Evolutionary conservation across 2,329 filamentous ascomycete species (phyloP).

Genomic region (Zopfia rhizophila): DNA sequence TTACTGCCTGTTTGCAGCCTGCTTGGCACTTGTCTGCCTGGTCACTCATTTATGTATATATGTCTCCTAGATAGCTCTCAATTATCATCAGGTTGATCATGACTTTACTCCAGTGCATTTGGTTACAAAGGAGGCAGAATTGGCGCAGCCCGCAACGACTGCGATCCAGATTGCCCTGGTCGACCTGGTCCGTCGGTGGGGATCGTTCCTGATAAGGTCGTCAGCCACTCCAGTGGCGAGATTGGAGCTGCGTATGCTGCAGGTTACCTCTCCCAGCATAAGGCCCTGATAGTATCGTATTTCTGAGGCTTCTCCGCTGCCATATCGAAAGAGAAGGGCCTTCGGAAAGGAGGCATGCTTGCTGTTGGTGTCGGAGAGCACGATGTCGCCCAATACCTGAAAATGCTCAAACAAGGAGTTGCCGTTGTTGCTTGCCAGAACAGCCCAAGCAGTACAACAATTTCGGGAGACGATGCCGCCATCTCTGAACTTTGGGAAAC

Average conservation of each 20-base stretch:
- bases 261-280: background rate
- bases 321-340: background rate
- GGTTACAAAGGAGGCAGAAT: background rate
- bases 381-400: background rate
- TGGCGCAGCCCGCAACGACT: constrained; percentile 20
- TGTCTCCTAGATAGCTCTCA: too few species aligned
- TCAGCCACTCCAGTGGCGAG: constrained; percentile 31
- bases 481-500: constrained; percentile 41
- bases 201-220: constrained; percentile 13
- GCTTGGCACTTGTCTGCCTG: too few species aligned
- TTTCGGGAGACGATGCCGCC: constrained; percentile 54
- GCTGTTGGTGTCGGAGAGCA: constrained; percentile 35
- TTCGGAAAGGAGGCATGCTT: constrained; percentile 31
- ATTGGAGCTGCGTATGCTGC: constrained; percentile 27
- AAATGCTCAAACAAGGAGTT: constrained; percentile 3
- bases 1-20: too few species aligned
- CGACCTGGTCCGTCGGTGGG: constrained; percentile 17
- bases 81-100: too few species aligned
- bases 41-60: too few species aligned
- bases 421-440: constrained; percentile 39
- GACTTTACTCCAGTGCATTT: too few species aligned
- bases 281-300: constrained; percentile 11
- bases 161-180: constrained; percentile 29
- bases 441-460: constrained; percentile 49
- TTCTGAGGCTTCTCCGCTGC: background rate